Conservation (phyloP, 257 asterid species). For the Nicotiana knightiana region DNA sequence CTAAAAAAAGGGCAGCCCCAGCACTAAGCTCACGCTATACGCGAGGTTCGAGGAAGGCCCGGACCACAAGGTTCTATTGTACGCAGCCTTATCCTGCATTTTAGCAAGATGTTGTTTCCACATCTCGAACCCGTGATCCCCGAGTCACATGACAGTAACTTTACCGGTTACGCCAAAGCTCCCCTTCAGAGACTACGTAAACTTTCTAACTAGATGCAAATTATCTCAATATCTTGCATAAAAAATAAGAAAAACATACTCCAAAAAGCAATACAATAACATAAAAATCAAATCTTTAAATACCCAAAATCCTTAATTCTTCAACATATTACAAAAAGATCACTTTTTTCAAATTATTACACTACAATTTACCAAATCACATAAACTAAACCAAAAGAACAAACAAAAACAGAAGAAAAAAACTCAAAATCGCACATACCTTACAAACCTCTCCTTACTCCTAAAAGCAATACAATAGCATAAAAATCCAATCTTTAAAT, state of each 20-base stretch:
- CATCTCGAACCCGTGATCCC: too few species aligned
- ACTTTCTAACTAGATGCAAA: too few species aligned
- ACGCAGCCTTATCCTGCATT: too few species aligned
- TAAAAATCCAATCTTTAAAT: neutral
- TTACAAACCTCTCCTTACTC: slow-evolving; percentile 55
- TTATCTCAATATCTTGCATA: neutral
- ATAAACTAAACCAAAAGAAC: neutral
- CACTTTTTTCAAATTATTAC: slow-evolving; percentile 4
- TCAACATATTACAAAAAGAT: slow-evolving; percentile 15
- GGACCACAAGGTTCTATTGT: too few species aligned
- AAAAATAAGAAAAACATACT: neutral
- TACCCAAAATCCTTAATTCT: slow-evolving; percentile 1
- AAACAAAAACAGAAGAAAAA: neutral
- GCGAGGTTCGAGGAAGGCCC: too few species aligned
- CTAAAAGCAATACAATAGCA: neutral
- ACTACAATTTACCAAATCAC: neutral
- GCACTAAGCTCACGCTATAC: too few species aligned
- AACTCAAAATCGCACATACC: slow-evolving; percentile 36
- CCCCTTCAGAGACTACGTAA: too few species aligned
- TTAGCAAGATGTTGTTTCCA: too few species aligned
- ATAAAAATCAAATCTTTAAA: neutral
- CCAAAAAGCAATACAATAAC: neutral
- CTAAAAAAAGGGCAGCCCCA: too few species aligned
- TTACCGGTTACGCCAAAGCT: too few species aligned
- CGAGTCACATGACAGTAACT: too few species aligned